A percentile compares a stretch with the other conserved stretches of the same genome.
Evolutionary conservation across 2,329 filamentous ascomycete species (phyloP).

Genomic region (Aureobasidium zeae): DNA sequence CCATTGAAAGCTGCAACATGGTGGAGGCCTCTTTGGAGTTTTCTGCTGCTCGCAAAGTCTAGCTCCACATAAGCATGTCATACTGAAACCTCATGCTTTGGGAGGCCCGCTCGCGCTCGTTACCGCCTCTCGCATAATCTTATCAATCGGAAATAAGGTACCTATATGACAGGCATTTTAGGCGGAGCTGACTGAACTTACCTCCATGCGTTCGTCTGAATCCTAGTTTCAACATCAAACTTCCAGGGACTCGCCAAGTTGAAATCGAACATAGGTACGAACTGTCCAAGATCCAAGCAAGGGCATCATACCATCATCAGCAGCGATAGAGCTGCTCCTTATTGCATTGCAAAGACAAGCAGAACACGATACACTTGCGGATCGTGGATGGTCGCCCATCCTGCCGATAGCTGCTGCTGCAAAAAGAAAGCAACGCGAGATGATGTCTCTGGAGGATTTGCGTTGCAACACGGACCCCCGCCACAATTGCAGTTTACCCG

Average conservation of each 20-base stretch:
- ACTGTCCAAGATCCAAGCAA: neutral
- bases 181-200: constrained; percentile 8
- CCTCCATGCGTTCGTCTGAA: constrained; percentile 5
- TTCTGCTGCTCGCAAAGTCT: neutral
- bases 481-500: constrained; percentile 11
- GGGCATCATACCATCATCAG: neutral
- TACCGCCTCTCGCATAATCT: constrained; percentile 7
- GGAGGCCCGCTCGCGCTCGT: neutral
- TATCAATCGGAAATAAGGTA: no score
- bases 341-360: no score
- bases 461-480: neutral
- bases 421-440: constrained; percentile 9
- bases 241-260: neutral
- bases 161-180: no score
- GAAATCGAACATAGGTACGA: neutral
- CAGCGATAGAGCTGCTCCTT: no score
- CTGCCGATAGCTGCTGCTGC: no score
- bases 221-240: neutral
- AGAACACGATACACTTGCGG: neutral
- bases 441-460: constrained; percentile 11
- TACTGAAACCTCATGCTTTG: neutral
- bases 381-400: neutral
- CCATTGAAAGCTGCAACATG: neutral
- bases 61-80: constrained; percentile 4
- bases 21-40: neutral